A percentile compares a stretch with the other conserved stretches of the same genome.
These are phyloP conservation scores for Fusarium sp. DNA, from an alignment of 2,329 filamentous ascomycete species.

Conservation along the genomic window DNA sequence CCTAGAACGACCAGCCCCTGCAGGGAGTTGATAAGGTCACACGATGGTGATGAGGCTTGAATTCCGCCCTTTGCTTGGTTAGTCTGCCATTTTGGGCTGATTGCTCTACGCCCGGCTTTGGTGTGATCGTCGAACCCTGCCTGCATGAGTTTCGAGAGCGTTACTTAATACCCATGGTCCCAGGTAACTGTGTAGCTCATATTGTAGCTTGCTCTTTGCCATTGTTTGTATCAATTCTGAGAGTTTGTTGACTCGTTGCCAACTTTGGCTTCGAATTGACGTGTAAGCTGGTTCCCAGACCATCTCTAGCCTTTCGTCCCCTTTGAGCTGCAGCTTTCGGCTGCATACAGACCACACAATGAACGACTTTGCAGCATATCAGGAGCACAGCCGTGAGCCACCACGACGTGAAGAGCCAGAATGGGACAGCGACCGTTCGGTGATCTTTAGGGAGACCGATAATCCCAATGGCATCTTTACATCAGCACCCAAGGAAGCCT, in stretches of 20 bases:
- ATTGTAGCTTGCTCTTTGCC: background rate
- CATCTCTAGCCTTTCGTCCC: background rate
- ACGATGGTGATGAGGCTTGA: slow-evolving; percentile 28
- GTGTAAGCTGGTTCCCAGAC: background rate
- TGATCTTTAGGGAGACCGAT: slow-evolving; percentile 23
- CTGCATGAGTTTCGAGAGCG: slow-evolving; percentile 10
- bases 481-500: slow-evolving; percentile 48
- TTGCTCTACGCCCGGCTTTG: slow-evolving; percentile 37
- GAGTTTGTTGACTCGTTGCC: slow-evolving; percentile 6
- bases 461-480: slow-evolving; percentile 47
- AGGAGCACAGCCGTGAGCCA: slow-evolving; percentile 5
- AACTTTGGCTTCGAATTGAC: slow-evolving; percentile 1
- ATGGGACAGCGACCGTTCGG: slow-evolving; percentile 34
- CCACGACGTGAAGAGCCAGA: slow-evolving; percentile 5
- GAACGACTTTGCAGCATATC: slow-evolving; percentile 44
- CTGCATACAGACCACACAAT: slow-evolving; percentile 27
- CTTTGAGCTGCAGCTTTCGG: background rate
- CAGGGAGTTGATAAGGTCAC: slow-evolving; percentile 24
- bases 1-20: slow-evolving; percentile 2
- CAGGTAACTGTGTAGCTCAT: slow-evolving; percentile 3
- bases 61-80: slow-evolving; percentile 3
- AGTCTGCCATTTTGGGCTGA: slow-evolving; percentile 6
- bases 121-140: slow-evolving; percentile 24
- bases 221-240: background rate
- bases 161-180: slow-evolving; percentile 42